Conservation (phyloP, 129 eudicot species). For the sunflower (Helianthus annuus) region HanXRQr2.0-SUNRISE NC_035448.2:202051417-202051916, state of each 20-base stretch:
- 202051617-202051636: not conserved
- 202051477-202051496: conserved; percentile 52
- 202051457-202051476: conserved; percentile 38
- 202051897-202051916: too few relatives aligned
- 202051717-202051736: conserved; percentile 2
- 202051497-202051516: conserved; percentile 54
- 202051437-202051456: not conserved
- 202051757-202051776: not conserved
- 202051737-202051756: not conserved
- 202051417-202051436: not conserved
- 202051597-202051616: conserved; percentile 21
- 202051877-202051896: too few relatives aligned
- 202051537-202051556: conserved; percentile 49
- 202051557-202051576: conserved; percentile 21
- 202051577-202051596: conserved; percentile 26
- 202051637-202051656: not conserved
- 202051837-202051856: too few relatives aligned
- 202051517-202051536: conserved; percentile 52
- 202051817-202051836: too few relatives aligned
- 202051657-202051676: conserved; percentile 7
- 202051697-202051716: conserved; percentile 13
- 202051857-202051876: too few relatives aligned
- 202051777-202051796: not conserved
- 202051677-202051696: conserved; percentile 9
- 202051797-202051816: not conserved